Percentiles rank a stretch among this genome's conserved stretches.
phyloP scores from a whole-genome alignment of 306 rosid genomes.

The Datisca glomerata region DNA sequence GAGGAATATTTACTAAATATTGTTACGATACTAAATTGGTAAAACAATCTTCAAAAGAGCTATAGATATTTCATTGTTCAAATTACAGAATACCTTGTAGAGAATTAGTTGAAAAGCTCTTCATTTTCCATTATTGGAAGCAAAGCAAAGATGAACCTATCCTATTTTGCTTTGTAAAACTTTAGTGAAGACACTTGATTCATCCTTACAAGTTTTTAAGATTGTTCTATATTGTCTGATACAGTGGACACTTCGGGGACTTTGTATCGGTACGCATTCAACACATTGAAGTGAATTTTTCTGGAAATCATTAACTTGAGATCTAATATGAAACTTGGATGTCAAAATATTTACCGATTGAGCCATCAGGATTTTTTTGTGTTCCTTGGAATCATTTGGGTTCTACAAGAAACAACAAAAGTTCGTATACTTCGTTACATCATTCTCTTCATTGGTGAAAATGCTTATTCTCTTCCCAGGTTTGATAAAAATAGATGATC shows the following conservation, averaged over 20 bases:
- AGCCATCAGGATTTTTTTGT: constrained; percentile 60
- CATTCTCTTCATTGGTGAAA: constrained; percentile 81
- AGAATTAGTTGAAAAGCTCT: too few relatives aligned
- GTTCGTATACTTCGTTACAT: constrained; percentile 66
- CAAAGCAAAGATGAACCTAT: too few relatives aligned
- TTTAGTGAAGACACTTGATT: too few relatives aligned
- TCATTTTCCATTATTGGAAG: too few relatives aligned
- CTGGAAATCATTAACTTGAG: neutral
- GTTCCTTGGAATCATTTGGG: constrained; percentile 68
- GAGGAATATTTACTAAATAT: too few relatives aligned
- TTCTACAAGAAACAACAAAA: constrained; percentile 72
- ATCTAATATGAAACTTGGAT: constrained; percentile 5
- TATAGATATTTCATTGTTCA: too few relatives aligned
- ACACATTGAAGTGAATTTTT: neutral
- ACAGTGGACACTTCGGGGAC: constrained; percentile 98
- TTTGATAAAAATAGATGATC: too few relatives aligned
- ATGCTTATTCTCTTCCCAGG: constrained; percentile 13
- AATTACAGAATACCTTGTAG: too few relatives aligned
- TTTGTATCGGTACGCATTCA: constrained; percentile 62
- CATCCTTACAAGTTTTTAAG: too few relatives aligned
- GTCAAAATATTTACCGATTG: neutral
- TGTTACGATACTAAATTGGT: too few relatives aligned
- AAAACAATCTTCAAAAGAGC: too few relatives aligned
- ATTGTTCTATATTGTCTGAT: neutral
- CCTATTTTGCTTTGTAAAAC: too few relatives aligned